Evolutionary conservation across 2,329 filamentous ascomycete species (phyloP).

Genomic region (Orbilia blumenaviensis): DNA sequence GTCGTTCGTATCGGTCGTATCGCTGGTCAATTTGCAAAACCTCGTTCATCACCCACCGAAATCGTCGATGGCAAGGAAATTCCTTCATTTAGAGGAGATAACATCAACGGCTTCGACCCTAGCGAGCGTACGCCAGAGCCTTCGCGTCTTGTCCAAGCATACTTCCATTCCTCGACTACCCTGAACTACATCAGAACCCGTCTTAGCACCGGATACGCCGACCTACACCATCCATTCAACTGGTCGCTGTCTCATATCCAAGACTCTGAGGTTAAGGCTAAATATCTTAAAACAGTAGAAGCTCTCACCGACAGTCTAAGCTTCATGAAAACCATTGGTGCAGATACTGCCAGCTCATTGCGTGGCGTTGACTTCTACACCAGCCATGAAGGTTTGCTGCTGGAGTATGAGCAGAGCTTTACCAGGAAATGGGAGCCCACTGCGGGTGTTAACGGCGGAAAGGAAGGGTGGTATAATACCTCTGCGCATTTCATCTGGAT

Average conservation of each 20-base stretch:
- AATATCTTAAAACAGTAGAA: slow-evolving; percentile 84
- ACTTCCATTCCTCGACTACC: slow-evolving; percentile 94
- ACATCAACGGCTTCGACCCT: slow-evolving; percentile 84
- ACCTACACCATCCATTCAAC: slow-evolving; percentile 90
- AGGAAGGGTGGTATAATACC: slow-evolving; percentile 77
- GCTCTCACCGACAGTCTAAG: slow-evolving; percentile 90
- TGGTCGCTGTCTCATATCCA: slow-evolving; percentile 93
- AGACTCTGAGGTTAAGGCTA: slow-evolving; percentile 81
- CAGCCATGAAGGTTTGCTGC: slow-evolving; percentile 89
- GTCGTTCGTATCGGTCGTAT: slow-evolving; percentile 95
- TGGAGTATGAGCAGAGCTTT: slow-evolving; percentile 91
- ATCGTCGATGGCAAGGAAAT: slow-evolving; percentile 80
- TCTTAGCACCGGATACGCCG: slow-evolving; percentile 86
- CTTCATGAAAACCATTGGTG: slow-evolving; percentile 93
- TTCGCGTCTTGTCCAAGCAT: slow-evolving; percentile 83
- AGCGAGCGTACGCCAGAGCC: slow-evolving; percentile 84
- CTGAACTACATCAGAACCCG: slow-evolving; percentile 90
- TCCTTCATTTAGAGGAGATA: slow-evolving; percentile 92
- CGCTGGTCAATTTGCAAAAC: slow-evolving; percentile 98
- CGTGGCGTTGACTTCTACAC: slow-evolving; percentile 95
- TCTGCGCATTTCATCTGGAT: slow-evolving; percentile 99
- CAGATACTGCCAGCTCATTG: slow-evolving; percentile 82
- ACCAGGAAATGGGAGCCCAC: slow-evolving; percentile 77
- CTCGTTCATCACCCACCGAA: slow-evolving; percentile 87
- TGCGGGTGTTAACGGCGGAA: slow-evolving; percentile 62